Evolutionary conservation across 23 red algal genomes (phyloP).

Genomic region (Gracilaria vermiculophylla): DNA sequence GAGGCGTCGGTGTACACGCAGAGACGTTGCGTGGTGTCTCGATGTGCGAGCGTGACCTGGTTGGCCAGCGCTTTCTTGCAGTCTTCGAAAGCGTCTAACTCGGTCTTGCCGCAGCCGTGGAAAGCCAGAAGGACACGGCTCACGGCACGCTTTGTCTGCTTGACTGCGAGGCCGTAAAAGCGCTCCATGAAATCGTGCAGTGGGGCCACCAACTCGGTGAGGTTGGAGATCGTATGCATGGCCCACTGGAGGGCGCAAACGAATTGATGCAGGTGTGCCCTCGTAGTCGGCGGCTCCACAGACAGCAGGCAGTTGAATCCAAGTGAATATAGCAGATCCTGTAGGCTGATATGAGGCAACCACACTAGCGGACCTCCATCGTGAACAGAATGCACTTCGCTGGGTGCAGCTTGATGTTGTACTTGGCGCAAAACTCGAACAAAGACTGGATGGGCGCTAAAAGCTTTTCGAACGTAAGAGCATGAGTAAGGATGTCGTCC

Average conservation of each 20-base stretch:
- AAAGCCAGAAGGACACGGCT: neutral
- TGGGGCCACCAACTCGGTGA: neutral
- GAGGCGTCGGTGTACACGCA: slow-evolving; percentile 47
- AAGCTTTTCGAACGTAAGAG: too few species aligned
- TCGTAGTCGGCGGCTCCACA: neutral
- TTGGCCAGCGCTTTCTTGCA: neutral
- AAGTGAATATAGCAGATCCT: slow-evolving; percentile 1
- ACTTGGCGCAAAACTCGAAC: neutral
- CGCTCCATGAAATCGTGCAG: slow-evolving; percentile 26
- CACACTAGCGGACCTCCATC: slow-evolving; percentile 20
- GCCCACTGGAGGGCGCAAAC: slow-evolving; percentile 34
- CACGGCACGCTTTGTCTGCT: slow-evolving; percentile 21
- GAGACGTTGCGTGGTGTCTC: neutral
- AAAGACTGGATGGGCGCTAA: too few species aligned
- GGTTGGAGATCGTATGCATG: neutral
- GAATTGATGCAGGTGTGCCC: slow-evolving; percentile 15
- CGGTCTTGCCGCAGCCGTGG: neutral
- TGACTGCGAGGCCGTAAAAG: neutral
- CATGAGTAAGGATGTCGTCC: too few species aligned
- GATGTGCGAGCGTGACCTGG: neutral
- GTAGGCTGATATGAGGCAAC: neutral
- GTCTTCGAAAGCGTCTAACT: neutral
- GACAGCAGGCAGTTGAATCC: neutral
- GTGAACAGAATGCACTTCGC: slow-evolving; percentile 2
- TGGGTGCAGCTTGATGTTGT: neutral